These are phyloP conservation scores for Cajanus cajan DNA, from an alignment of 306 rosid species.

Conservation along the genomic window DNA sequence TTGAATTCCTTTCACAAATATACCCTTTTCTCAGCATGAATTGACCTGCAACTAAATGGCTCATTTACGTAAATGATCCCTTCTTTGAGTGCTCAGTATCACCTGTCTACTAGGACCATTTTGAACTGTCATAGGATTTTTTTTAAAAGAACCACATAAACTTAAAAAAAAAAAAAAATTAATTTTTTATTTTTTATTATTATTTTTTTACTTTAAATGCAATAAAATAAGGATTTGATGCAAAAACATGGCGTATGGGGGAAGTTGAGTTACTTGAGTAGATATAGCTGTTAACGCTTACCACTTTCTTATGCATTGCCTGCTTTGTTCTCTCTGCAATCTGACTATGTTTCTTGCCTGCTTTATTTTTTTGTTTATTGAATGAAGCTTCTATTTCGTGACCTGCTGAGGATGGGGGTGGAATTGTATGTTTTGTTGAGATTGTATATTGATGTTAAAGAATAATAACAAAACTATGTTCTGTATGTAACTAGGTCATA, in stretches of 20 bases:
- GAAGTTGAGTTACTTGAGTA: neutral
- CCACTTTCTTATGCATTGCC: neutral
- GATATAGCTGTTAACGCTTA: neutral
- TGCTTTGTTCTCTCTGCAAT: conserved; percentile 10
- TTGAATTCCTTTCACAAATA: neutral
- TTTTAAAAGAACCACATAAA: neutral
- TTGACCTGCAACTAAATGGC: neutral
- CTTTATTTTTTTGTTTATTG: neutral
- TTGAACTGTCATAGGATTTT: neutral
- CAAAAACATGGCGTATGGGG: neutral
- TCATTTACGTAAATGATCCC: neutral
- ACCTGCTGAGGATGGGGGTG: neutral
- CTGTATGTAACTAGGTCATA: neutral
- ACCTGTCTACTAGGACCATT: neutral
- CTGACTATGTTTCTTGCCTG: neutral
- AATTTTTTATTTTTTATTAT: no score
- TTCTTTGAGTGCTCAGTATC: neutral
- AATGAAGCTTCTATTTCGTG: neutral
- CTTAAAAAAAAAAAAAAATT: no score
- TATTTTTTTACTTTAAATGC: conserved; percentile 16
- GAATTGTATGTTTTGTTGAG: neutral
- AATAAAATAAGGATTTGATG: neutral
- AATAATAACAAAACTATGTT: neutral
- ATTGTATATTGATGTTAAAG: neutral
- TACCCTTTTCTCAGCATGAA: neutral